Base-by-base conservation (phyloP, 139 green algal species). In the Volvox africanus region DNA sequence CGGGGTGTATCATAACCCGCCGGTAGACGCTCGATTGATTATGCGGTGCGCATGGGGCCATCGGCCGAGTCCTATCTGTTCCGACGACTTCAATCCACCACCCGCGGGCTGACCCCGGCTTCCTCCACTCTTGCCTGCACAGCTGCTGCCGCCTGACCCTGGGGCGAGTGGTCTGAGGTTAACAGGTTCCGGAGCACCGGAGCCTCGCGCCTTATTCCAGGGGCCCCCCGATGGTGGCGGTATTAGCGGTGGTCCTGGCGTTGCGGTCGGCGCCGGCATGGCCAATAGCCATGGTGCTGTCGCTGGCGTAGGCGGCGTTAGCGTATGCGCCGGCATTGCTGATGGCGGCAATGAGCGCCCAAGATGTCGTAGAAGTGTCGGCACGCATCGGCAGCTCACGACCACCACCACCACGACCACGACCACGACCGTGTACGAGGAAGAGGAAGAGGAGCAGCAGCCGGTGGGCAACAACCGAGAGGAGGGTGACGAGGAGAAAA, bases 381-480 rank as follows among this genome's bases (percentile, higher is more conserved):
- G 50, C 30, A 44, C 80, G 50, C 80, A 86, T 44, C 26, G 71
- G 44, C 50, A 86, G 55, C 30, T 61, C 13, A 67, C 37, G n/a
- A 82, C 76, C 76, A 82, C 76, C 33, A 82, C 78, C 36, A 82
- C 36, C 78, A 84, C 78, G 36, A 82, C 77, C 14, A 82, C 77
- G 3, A 82, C 77, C 33, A 62, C 77, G 35, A 50, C 24, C 17
- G 55, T 86, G 44, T 71, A 73, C 16, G 80, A 71, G 50, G 80
- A 85, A 50, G 79, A 71, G 24, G 80, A 73, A 55, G 50, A 86
- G 26, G 50, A 86, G n/a, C 33, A 86, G 50, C 28, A 28, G 80
- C 50, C 28, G 80, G 12, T 9, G 50, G 44, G 24, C n/a, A 26
- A 44, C 33, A 50, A 61, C 33, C 0, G 9, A 26, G 79, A 36